Percentiles rank a stretch among this genome's conserved stretches.
Evolutionary conservation across 495 filamentous ascomycete species (phyloP).

Genomic region (Choiromyces venosus): DNA sequence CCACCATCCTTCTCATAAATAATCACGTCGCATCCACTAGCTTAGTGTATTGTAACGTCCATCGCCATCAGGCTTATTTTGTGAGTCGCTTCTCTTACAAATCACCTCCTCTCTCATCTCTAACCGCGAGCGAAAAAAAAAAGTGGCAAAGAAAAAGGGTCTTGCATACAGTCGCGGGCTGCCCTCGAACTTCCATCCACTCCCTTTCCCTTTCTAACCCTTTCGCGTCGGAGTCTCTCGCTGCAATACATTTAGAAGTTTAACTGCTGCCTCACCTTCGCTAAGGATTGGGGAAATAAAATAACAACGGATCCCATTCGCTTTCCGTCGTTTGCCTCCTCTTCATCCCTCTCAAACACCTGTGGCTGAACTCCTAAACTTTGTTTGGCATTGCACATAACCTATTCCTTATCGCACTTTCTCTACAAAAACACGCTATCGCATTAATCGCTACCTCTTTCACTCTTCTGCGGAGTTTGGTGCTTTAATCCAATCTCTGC

Average conservation of each 20-base stretch:
- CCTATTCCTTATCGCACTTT: background rate
- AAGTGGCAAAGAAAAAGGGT: constrained; percentile 1
- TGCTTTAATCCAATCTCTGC: constrained; percentile 1
- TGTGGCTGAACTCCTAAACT: background rate
- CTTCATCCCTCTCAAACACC: background rate
- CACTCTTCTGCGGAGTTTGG: background rate
- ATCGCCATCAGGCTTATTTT: background rate
- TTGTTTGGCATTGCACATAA: background rate
- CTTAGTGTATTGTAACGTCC: background rate
- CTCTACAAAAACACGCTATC: background rate
- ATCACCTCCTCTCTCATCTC: background rate
- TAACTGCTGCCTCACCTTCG: background rate
- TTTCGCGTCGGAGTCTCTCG: constrained; percentile 3
- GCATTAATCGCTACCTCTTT: background rate
- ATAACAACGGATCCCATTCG: background rate
- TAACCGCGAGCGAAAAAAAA: background rate
- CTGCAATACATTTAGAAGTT: background rate
- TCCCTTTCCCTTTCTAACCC: background rate
- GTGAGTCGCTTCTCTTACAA: background rate
- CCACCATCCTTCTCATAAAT: constrained; percentile 12
- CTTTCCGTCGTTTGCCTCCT: background rate
- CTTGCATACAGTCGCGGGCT: constrained; percentile 3
- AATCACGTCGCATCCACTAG: constrained; percentile 16
- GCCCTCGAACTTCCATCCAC: background rate
- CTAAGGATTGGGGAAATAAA: background rate